Evolutionary conservation across 2,329 filamentous ascomycete species (phyloP).

Genomic region (Neonectria punicea): DNA sequence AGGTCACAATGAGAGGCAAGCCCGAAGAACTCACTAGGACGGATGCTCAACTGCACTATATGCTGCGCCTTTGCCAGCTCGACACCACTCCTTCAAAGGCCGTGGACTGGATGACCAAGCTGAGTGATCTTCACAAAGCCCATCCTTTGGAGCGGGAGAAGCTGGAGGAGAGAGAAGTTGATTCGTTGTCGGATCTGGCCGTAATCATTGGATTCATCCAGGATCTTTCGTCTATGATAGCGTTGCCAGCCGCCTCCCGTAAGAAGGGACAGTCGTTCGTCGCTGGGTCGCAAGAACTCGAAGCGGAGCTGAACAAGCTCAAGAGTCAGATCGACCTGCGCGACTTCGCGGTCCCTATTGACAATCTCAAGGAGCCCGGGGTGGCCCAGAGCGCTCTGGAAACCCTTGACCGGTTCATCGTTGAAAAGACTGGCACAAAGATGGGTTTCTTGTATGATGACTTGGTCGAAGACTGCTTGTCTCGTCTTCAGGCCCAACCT

Average conservation of each 20-base stretch:
- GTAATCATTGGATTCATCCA: conserved; percentile 53
- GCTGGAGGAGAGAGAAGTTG: conserved; percentile 47
- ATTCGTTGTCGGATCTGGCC: conserved; percentile 50
- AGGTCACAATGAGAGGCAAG: conserved; percentile 53
- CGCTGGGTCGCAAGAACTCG: conserved; percentile 45
- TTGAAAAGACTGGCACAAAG: conserved; percentile 51
- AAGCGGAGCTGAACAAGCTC: conserved; percentile 51
- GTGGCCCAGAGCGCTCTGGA: conserved; percentile 50
- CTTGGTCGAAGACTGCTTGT: conserved; percentile 51
- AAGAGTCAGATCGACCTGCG: conserved; percentile 52
- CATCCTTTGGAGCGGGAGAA: conserved; percentile 48
- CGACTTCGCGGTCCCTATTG: conserved; percentile 53
- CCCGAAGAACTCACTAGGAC: conserved; percentile 51
- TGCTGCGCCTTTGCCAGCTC: conserved; percentile 56
- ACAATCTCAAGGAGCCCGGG: conserved; percentile 54
- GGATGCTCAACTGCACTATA: conserved; percentile 54
- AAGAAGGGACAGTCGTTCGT: conserved; percentile 55
- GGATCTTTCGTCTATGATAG: conserved; percentile 47
- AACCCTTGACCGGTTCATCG: conserved; percentile 50
- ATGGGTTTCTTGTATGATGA: conserved; percentile 57
- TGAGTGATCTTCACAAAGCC: conserved; percentile 50
- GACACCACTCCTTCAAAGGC: conserved; percentile 50
- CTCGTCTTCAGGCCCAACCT: conserved; percentile 45
- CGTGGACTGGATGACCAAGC: conserved; percentile 53
- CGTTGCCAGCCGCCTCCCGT: conserved; percentile 51